These are phyloP conservation scores for Claviceps humidiphila DNA, from an alignment of 2,329 filamentous ascomycete genomes.

Conservation along the genomic window DNA sequence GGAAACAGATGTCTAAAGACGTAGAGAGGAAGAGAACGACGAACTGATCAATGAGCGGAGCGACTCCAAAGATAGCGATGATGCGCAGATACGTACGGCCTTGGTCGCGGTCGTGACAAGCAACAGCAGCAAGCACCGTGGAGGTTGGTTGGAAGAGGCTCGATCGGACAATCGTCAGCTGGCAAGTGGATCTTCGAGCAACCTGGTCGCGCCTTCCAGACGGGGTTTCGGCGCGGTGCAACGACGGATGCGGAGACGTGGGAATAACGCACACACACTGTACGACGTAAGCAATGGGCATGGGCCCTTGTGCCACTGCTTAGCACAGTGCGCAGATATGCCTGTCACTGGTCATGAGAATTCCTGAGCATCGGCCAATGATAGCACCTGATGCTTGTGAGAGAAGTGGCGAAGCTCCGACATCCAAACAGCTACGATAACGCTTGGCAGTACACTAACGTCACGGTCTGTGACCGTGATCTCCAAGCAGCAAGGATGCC, in stretches of 20 bases:
- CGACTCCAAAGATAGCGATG: constrained; percentile 12
- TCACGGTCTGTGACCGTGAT: not conserved
- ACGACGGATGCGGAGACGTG: constrained; percentile 3
- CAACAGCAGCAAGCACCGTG: constrained; percentile 5
- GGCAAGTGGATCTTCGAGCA: constrained; percentile 6
- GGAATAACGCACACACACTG: not conserved
- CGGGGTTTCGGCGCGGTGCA: not conserved
- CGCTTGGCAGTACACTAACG: not conserved
- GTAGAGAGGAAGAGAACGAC: constrained; percentile 12
- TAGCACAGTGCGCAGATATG: not conserved
- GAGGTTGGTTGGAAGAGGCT: constrained; percentile 6
- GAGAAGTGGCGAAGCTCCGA: constrained; percentile 18
- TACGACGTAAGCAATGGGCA: not conserved
- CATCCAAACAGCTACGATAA: not conserved
- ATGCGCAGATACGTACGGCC: constrained; percentile 11
- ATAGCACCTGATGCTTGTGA: not conserved
- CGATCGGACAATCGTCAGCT: constrained; percentile 2
- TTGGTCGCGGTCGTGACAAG: not conserved
- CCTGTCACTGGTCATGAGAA: not conserved
- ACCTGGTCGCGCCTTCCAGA: not conserved
- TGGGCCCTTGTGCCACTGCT: not conserved
- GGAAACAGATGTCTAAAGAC: constrained; percentile 7
- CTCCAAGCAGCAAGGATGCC: not conserved
- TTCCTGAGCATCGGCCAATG: not conserved
- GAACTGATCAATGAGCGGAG: constrained; percentile 20